Base-by-base conservation (phyloP, 371 early-diverging fungal genomes). In the Mortierella sp. region DNA sequence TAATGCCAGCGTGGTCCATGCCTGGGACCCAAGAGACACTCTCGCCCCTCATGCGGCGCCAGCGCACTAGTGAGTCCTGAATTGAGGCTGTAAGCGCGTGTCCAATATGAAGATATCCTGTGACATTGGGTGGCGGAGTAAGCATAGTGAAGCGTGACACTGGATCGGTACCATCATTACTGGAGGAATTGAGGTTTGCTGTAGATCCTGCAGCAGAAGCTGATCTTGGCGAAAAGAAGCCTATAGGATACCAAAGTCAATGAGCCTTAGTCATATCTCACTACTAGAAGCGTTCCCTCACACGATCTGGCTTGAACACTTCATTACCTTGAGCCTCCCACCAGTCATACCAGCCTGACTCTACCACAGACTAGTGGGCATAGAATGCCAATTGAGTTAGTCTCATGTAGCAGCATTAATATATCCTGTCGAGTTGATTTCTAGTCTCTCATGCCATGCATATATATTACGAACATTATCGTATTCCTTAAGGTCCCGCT, bases 1-100 rank as follows among this genome's bases (percentile, higher is more conserved):
- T 96, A 73, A 99, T 99, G 60, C 99, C 99, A 22, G 99, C 99
- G 84, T 99, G 99, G 79, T 99, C 99, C 71, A 94, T 94, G 18
- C 99, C 99, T 18, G 98, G 98, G 20, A 97, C 89, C 91, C 94
- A 99, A 14, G 94, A 87, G 0, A 94, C 94, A 26, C 91, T 85
- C 65, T 94, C 89, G 32, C 97, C 97, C 16, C 87, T 84, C 96
- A 98, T 96, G 20, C 98, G 90, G 63, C 94, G 87, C 93, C 95
- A 97, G 39, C 99, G 89, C 0, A 91, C 93, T 65, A 98, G 72
- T 11, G 94, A 86, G 84, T 99, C 99, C 70, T 93, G 91, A 24
- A 98, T 92, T 35, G 97, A 91, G 60, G 93, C 88, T 60, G 98
- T 98, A 65, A 99, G 88, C 1, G 97, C 97, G 75, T 99, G 99